phyloP scores from a whole-genome alignment of 2,329 filamentous ascomycete genomes.

The Sporothrix mexicana region DNA sequence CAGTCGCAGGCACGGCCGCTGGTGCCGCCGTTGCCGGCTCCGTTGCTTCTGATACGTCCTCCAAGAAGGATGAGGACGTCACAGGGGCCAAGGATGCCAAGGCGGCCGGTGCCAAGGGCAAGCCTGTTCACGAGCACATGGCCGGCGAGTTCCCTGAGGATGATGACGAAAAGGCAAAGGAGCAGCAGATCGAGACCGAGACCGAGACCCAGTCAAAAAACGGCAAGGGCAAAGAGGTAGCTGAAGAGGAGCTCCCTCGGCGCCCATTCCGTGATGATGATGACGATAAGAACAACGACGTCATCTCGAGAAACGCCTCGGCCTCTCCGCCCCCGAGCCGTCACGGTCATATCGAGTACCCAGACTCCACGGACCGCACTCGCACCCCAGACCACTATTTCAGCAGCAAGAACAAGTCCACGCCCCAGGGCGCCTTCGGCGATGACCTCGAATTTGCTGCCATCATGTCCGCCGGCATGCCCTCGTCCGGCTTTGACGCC shows the following conservation, averaged over 20 bases:
- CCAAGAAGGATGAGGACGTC: background rate
- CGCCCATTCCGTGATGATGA: conserved; percentile 20
- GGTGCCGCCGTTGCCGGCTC: conserved; percentile 39
- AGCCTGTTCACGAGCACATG: background rate
- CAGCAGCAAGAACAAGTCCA: conserved; percentile 1
- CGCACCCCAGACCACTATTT: conserved; percentile 37
- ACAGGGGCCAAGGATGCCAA: background rate
- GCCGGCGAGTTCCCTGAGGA: conserved; percentile 30
- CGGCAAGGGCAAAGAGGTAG: conserved; percentile 30
- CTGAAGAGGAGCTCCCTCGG: conserved; percentile 35
- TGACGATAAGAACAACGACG: background rate
- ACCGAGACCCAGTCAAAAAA: conserved; percentile 19
- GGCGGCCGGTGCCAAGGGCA: background rate
- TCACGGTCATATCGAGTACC: conserved; percentile 40
- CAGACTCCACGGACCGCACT: conserved; percentile 39
- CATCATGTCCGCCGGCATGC: conserved; percentile 69
- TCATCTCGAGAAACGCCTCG: conserved; percentile 50
- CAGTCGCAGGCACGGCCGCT: conserved; percentile 51
- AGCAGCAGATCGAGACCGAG: background rate
- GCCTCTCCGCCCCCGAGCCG: conserved; percentile 63
- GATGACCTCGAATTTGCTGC: conserved; percentile 74
- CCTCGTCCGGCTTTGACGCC: conserved; percentile 73
- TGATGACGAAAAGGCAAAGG: background rate
- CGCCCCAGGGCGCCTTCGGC: conserved; percentile 41
- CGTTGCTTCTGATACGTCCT: conserved; percentile 15